phyloP scores from a whole-genome alignment of 140 eudicot genomes.

The Cichorium intybus region DNA sequence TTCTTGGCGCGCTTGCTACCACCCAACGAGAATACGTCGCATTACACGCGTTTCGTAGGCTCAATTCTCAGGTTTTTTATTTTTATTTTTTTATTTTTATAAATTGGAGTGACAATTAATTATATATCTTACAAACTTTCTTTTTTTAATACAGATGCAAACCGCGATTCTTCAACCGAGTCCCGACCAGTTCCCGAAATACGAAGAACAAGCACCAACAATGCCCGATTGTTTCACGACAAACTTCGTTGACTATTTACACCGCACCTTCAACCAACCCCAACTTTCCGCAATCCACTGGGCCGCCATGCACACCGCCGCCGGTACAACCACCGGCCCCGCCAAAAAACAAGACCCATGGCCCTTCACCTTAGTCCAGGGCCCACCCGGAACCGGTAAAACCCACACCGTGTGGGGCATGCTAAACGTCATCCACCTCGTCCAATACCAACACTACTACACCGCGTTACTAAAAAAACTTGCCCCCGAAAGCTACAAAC shows the following conservation, averaged over 20 bases:
- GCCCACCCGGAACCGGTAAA: constrained; percentile 99
- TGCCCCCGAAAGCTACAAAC: constrained; percentile 98
- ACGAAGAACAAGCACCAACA: constrained; percentile 81
- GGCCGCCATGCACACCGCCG: constrained; percentile 99
- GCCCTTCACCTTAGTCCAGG: constrained; percentile 98
- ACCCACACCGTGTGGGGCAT: constrained; percentile 99
- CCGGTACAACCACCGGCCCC: constrained; percentile 68
- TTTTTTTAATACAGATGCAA: constrained; percentile 64
- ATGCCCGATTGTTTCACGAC: constrained; percentile 95
- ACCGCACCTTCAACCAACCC: constrained; percentile 69
- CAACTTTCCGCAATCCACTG: constrained; percentile 94
- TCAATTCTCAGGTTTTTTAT: constrained; percentile 68
- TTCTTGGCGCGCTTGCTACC: constrained; percentile 94
- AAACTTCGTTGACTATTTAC: constrained; percentile 71
- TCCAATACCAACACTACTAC: constrained; percentile 96
- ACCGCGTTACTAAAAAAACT: constrained; percentile 86
- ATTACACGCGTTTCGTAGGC: constrained; percentile 91
- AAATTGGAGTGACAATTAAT: too few species aligned
- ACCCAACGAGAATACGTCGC: constrained; percentile 93
- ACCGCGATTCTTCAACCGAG: constrained; percentile 94
- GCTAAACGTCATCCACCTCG: constrained; percentile 95
- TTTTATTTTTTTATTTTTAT: too few species aligned
- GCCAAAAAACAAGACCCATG: constrained; percentile 86
- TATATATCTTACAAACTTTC: too few species aligned
- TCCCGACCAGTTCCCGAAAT: constrained; percentile 87